Evolutionary conservation across 345 rosid genomes (phyloP), one percentile per base, ranked within the genome.

Genomic region (Triadica sebifera): DNA sequence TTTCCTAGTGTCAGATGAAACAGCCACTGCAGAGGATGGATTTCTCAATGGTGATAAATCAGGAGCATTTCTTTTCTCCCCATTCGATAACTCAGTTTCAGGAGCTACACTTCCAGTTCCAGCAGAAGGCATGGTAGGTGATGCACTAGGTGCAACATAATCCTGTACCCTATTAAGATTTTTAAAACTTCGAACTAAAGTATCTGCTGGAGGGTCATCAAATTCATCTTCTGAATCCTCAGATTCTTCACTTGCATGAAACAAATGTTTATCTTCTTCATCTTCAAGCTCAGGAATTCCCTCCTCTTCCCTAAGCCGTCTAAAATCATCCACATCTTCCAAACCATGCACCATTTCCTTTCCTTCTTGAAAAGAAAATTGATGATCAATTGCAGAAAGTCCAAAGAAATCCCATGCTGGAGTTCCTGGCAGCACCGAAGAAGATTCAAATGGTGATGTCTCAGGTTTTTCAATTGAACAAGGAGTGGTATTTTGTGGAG

Each of bases 381-480:
- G 88, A 69, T 75, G 74, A 74, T 90, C 96, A 34, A 82, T 81
- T 20, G 96, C 93, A 77, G 65, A 80, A 77, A 84, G 87, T 69
- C 85, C 90, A 83, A 95, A 93, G 81, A 80, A 95, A 85, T 95
- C 99, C 99, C 99, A 95, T 12, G 81, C 88, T 13, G 91, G 88
- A 47, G 87, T 80, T 77, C 83, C 91, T 58, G 91, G 66, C 4
- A 89, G 86, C 60, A 73, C 60, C 34, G 86, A 63, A 62, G 96
- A 85, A 75, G 77, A 86, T 75, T 90, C 91, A 71, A 76, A 75
- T 41, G 85, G 79, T 38, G 70, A 86, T 67, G 86, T 43, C 74
- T 90, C 91, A 38, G 85, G 80, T 70, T 81, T 85, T 69, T 75
- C 88, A 25, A 76, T 47, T 34, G 83, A 82, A 76, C 77, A 80